Evolutionary conservation across 306 rosid genomes (phyloP), one percentile per base, ranked within the genome.

Genomic region (Rosa lucieae): DNA sequence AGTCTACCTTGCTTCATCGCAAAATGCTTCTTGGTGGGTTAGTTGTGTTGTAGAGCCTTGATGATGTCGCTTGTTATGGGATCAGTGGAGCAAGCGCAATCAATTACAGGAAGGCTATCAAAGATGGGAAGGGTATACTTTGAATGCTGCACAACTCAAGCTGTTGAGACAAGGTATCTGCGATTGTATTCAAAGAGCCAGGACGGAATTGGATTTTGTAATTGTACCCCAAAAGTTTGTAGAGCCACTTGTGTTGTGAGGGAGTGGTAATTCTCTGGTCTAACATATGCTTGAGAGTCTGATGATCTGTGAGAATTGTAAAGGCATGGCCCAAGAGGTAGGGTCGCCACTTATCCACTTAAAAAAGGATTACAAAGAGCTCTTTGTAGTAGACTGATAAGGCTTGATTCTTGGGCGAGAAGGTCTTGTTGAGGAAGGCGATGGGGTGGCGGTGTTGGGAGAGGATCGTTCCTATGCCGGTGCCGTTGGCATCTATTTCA

Each of bases 261-360:
- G 20, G 55, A 0, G 55, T 51, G 0, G 55, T 3, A 8, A 13
- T 63, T 3, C 10, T 7, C 5, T 29, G 40, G 0, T 15, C 39
- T 0, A 3, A 1, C 0, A 14, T 0, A 5, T 63, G 39, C 2
- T 26, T 15, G 0, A 63, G 8, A 0, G n/a, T 13, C 0, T 63
- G 17, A 4, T 63, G 37, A 0, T 63, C 37, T 3, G 20, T 13
- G 1, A 63, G 0, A 15, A 52, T 52, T 8, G 21, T 52, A 21
- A 52, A 52, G 8, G 7, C 1, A 1, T 52, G 2, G 0, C 9
- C 58, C 2, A 52, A 2, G 1, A 52, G 21, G 6, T 52, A 52
- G 0, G 1, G 21, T 3, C 12, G 8, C 70, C 70, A 35, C 0
- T 65, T 65, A 0, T 35, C 10, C 1, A 65, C 44, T 0, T 44